Evolutionary conservation across 129 eudicot genomes (phyloP), one percentile per base, ranked within the genome.

Genomic region (Helianthus tuberosus): DNA sequence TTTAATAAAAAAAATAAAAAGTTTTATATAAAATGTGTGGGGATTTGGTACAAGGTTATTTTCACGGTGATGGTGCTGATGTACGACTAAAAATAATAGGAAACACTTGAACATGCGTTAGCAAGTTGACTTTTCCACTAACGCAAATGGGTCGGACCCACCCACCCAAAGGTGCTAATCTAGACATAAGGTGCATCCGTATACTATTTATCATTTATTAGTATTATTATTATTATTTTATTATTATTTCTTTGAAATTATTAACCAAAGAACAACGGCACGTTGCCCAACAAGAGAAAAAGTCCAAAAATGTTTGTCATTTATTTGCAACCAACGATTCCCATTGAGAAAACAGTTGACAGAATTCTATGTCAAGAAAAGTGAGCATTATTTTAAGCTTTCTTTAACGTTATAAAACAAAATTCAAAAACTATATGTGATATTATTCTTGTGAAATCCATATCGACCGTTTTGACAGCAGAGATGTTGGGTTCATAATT

Each of bases 71-170:
- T 64, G 53, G 41, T 3, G 39, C 23, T 20, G 23, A 20, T 25
- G 55, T 23, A 17, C 65, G 52, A 60, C 8, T 60, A 10, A 65
- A 49, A 64, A 54, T 14, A 43, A 79, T 10, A 44, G 47, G 71
- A 70, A 72, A 58, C 62, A 69, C 39, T 13, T n/a, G 83, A 79
- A 79, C 78, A 79, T 79, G 83, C 58, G 77, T 71, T 70, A 7
- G 75, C 55, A 74, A 76, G 89, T 86, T 89, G 96, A 89, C 91
- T 86, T 79, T 71, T 41, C 80, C 53, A 83, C 78, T 63, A 47
- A 20, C 60, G 41, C 79, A 64, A 64, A 55, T n/a, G 52, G 65
- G 62, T 13, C 61, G 83, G 78, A 8, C 87, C 91, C 84, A 75
- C 81, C 62, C 64, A 64, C 57, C 76, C 38, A 41, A 55, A 68